Percentiles rank a stretch among this genome's conserved stretches.
Conservation (phyloP, 768 basidiomycete genomes). For the Tulasnella sp. region DNA sequence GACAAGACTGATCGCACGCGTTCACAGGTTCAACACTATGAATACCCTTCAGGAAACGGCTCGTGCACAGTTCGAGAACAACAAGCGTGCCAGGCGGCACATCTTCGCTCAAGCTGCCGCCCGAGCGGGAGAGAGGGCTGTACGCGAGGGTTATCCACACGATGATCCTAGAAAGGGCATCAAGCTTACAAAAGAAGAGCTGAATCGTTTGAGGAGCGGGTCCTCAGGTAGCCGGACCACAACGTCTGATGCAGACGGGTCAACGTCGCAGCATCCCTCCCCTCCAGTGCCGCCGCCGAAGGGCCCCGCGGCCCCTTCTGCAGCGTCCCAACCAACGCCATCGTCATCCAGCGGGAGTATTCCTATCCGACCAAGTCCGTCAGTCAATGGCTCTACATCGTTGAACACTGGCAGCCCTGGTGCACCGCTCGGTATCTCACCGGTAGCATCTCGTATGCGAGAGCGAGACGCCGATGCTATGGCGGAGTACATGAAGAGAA, state of each 20-base stretch:
- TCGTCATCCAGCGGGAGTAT: slow-evolving; percentile 23
- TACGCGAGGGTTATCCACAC: slow-evolving; percentile 21
- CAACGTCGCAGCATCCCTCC: not conserved
- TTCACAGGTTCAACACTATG: slow-evolving; percentile 51
- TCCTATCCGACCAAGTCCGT: slow-evolving; percentile 16
- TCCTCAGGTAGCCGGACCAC: slow-evolving; percentile 74
- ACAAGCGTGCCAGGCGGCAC: slow-evolving; percentile 60
- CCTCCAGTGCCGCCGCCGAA: not conserved
- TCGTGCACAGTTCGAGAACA: slow-evolving; percentile 63
- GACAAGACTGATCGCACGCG: not conserved
- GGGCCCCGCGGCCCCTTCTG: slow-evolving; percentile 24
- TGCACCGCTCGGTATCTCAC: slow-evolving; percentile 43
- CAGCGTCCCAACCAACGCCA: slow-evolving; percentile 32
- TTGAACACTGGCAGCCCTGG: not conserved
- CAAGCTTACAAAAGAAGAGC: not conserved
- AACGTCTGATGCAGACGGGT: slow-evolving; percentile 43
- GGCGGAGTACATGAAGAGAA: slow-evolving; percentile 73
- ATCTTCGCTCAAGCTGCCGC: slow-evolving; percentile 65
- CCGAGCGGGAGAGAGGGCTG: slow-evolving; percentile 44
- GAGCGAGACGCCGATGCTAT: slow-evolving; percentile 80
- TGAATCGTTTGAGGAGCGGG: slow-evolving; percentile 58
- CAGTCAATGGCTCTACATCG: slow-evolving; percentile 4
- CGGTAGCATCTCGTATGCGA: slow-evolving; percentile 67
- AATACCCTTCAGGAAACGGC: slow-evolving; percentile 75
- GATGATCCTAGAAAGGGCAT: slow-evolving; percentile 22